phyloP scores from a whole-genome alignment of 805 yeast species.

The Lachancea waltii region DNA sequence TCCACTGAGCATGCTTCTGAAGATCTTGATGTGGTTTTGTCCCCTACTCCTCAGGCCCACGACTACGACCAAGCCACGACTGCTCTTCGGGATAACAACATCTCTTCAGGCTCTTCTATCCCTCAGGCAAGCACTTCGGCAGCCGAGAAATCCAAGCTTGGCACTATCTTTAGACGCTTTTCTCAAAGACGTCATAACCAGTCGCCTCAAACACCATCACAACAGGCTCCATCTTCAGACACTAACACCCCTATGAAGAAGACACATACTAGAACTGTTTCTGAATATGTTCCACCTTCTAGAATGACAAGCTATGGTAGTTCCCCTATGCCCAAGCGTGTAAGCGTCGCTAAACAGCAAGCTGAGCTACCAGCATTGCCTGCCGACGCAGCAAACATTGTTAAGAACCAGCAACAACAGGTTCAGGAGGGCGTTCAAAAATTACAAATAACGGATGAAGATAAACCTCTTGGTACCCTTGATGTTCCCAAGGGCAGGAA shows the following conservation, averaged over 20 bases:
- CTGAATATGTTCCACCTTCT: conserved; percentile 30
- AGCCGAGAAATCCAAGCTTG: conserved; percentile 27
- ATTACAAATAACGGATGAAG: conserved; percentile 16
- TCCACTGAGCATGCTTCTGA: conserved; percentile 18
- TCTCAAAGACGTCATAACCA: conserved; percentile 29
- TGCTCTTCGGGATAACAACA: conserved; percentile 35
- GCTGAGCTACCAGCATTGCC: conserved; percentile 32
- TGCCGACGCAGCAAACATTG: conserved; percentile 29
- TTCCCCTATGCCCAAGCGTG: conserved; percentile 4
- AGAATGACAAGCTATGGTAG: conserved; percentile 26
- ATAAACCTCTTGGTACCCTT: conserved; percentile 21
- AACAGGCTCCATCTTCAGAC: conserved; percentile 7
- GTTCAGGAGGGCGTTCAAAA: conserved; percentile 19
- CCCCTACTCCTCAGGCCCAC: conserved; percentile 30
- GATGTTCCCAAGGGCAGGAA: conserved; percentile 29
- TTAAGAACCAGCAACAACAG: conserved; percentile 28
- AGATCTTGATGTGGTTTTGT: conserved; percentile 23
- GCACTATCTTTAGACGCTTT: conserved; percentile 31
- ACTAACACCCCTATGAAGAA: conserved; percentile 15
- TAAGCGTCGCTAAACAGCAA: conserved; percentile 20
- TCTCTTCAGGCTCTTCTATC: conserved; percentile 23
- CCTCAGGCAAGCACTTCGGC: conserved; percentile 13
- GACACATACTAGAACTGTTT: conserved; percentile 36
- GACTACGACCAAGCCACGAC: conserved; percentile 39
- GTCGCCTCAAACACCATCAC: not conserved